phyloP scores from a whole-genome alignment of 495 filamentous ascomycete genomes.

The Podospora sp. region DNA sequence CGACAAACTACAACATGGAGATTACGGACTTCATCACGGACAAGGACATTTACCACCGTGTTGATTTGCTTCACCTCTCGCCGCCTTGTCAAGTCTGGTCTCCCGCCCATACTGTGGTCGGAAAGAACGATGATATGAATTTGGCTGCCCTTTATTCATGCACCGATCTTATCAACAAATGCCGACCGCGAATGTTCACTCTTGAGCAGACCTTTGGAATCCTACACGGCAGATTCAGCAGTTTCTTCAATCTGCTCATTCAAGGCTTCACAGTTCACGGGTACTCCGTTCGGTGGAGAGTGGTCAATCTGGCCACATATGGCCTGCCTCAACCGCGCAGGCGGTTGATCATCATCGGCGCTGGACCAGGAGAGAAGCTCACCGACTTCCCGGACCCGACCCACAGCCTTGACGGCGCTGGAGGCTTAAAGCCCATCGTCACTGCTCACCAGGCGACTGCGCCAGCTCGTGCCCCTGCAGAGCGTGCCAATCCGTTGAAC shows the following conservation, averaged over 20 bases:
- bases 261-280: slow-evolving; percentile 63
- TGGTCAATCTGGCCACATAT: slow-evolving; percentile 51
- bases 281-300: slow-evolving; percentile 66
- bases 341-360: slow-evolving; percentile 76
- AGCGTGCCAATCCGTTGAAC: slow-evolving; percentile 53
- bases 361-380: slow-evolving; percentile 75
- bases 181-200: slow-evolving; percentile 72
- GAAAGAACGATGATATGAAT: slow-evolving; percentile 72
- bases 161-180: slow-evolving; percentile 56
- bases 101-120: slow-evolving; percentile 67
- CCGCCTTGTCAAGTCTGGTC: slow-evolving; percentile 87
- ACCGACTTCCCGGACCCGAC: slow-evolving; percentile 70
- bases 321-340: slow-evolving; percentile 46
- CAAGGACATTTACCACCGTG: slow-evolving; percentile 33
- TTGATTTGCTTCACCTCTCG: slow-evolving; percentile 79
- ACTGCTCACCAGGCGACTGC: slow-evolving; percentile 36
- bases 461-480: slow-evolving; percentile 39
- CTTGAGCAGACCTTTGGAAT: slow-evolving; percentile 83
- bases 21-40: slow-evolving; percentile 52
- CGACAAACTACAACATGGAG: slow-evolving; percentile 45
- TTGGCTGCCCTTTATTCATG: slow-evolving; percentile 70
- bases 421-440: slow-evolving; percentile 32
- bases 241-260: slow-evolving; percentile 63
- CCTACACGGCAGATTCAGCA: slow-evolving; percentile 48
- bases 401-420: slow-evolving; percentile 57